Conservation (phyloP, 2,329 filamentous ascomycete genomes). For the Fusarium tupiense region DNA sequence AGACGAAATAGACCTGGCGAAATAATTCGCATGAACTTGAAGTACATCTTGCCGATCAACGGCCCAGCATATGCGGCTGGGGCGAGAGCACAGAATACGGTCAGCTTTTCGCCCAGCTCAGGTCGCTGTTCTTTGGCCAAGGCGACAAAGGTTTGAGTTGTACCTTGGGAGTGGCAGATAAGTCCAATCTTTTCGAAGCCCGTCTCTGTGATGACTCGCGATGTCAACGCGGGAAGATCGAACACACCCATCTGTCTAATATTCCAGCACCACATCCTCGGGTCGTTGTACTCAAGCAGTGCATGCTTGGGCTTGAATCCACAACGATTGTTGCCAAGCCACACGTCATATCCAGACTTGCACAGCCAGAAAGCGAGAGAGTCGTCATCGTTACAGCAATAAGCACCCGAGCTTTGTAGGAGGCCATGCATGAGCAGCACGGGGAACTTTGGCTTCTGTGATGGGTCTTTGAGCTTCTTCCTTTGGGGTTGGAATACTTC, state of each 20-base stretch:
- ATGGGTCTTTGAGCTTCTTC: constrained; percentile 50
- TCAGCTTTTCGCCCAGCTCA: constrained; percentile 82
- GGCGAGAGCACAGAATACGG: constrained; percentile 89
- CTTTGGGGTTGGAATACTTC: constrained; percentile 64
- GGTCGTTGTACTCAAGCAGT: constrained; percentile 76
- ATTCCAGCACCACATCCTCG: constrained; percentile 97
- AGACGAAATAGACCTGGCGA: constrained; percentile 79
- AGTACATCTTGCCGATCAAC: constrained; percentile 85
- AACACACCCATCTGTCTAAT: constrained; percentile 93
- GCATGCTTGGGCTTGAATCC: constrained; percentile 83
- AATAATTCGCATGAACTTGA: constrained; percentile 89
- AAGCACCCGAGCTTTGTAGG: constrained; percentile 87
- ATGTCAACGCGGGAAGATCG: constrained; percentile 83
- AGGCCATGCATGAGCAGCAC: constrained; percentile 89
- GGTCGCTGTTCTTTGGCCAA: constrained; percentile 90
- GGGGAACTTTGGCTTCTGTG: constrained; percentile 72
- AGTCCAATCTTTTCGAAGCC: constrained; percentile 85
- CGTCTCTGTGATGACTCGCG: constrained; percentile 82
- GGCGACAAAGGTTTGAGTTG: constrained; percentile 86
- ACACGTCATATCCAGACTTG: constrained; percentile 93
- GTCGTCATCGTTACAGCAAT: constrained; percentile 89
- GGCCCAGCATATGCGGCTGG: constrained; percentile 92
- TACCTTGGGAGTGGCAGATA: constrained; percentile 90
- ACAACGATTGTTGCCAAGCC: constrained; percentile 93
- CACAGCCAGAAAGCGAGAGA: constrained; percentile 91